A percentile compares a stretch with the other conserved stretches of the same genome.
phyloP scores from a whole-genome alignment of 1,284 basidiomycete genomes.

The Puccinia triticina region DNA sequence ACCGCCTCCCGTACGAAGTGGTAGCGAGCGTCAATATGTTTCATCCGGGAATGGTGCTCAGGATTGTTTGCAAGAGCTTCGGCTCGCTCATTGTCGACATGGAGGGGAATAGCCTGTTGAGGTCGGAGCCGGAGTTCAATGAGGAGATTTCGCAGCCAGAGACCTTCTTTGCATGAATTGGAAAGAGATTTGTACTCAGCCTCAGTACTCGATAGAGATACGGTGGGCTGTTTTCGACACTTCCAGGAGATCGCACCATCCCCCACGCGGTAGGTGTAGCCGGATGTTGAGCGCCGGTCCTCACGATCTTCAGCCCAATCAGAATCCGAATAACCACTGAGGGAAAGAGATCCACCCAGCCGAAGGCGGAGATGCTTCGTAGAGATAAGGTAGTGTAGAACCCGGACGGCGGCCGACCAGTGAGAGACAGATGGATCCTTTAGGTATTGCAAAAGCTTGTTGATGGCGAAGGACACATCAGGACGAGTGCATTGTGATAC shows the following conservation, averaged over 20 bases:
- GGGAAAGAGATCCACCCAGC: neutral
- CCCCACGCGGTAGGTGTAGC: neutral
- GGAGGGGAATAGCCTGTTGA: too few relatives aligned
- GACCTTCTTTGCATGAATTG: neutral
- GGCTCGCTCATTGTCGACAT: too few relatives aligned
- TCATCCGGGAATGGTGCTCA: too few relatives aligned
- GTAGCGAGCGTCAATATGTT: too few relatives aligned
- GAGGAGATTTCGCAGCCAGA: neutral
- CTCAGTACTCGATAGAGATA: neutral
- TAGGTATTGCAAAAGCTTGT: neutral
- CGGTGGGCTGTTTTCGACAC: neutral
- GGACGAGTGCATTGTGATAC: neutral
- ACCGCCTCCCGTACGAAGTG: too few relatives aligned
- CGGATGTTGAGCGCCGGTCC: neutral
- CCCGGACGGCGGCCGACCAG: neutral
- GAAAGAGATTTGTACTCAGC: slow-evolving; percentile 14
- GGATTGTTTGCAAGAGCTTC: too few relatives aligned
- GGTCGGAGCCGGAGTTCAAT: neutral
- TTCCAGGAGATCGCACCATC: neutral
- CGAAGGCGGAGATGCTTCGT: neutral
- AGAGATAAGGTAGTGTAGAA: neutral
- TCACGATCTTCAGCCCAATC: slow-evolving; percentile 11
- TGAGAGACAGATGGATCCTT: neutral
- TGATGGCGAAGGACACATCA: neutral
- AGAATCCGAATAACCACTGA: neutral